Base-by-base conservation (phyloP, 1,139 yeast genomes). In the Suhomyces yuchorum region DNA sequence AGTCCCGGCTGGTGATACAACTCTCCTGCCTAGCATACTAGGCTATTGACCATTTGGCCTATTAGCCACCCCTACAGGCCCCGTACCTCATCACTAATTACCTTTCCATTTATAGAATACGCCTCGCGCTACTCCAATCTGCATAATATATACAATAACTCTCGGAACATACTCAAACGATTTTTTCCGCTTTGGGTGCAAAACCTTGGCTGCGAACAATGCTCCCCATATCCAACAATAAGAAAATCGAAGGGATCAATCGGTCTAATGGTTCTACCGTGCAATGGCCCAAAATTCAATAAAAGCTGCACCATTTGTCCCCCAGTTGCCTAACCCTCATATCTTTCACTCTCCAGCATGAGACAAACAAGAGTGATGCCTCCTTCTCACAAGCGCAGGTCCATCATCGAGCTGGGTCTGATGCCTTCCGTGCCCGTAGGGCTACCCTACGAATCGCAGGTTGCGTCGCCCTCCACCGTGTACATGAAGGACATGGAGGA, bases 131-230 rank as follows among this genome's bases (percentile, higher is more conserved):
- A 11, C 7, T 12, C 37, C 22, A n/a, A 19, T 18, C 37, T 19
- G 23, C 23, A 34, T 19, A 34, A 14, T 22, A 37, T 22, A 37
- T 24, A 37, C 30, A 37, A 20, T 12, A 30, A 14, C 18, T 15
- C 30, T 37, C 30, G 30, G 12, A 23, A 14, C 30, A 17, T 35
- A 17, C 24, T 9, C 17, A n/a, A 18, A 17, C 11, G 23, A 37
- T 35, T 47, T 47, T 47, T 40, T 36, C 50, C 39, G 39, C 40
- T 43, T 47, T 47, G 42, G 50, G 46, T 42, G 37, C 40, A 37
- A 20, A 34, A 14, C 19, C 30, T 23, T 40, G 42, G 46, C 49
- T 42, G 46, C 47, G 40, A 47, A 47, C 50, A 47, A 47, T 47
- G 20, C 28, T 24, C 15, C 33, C 11, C 11, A 26, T 26, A 8